These are phyloP conservation scores for Leccinum rimulosum DNA, from an alignment of 768 basidiomycete genomes.

Conservation along the genomic window DNA sequence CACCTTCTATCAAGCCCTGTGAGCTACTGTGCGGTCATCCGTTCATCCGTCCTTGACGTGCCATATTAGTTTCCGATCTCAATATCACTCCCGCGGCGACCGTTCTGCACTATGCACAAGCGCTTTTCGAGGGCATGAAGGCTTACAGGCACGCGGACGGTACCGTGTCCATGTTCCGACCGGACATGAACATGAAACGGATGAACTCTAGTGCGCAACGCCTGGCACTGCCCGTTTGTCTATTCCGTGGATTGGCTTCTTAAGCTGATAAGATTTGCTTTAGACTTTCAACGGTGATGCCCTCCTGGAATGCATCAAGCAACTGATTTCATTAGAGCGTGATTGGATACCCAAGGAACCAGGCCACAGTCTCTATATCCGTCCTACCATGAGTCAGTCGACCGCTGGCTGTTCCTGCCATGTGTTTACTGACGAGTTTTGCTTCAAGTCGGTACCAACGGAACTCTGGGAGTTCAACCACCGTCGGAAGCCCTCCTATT, in stretches of 20 bases:
- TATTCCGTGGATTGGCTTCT: neutral
- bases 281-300: conserved; percentile 78
- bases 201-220: conserved; percentile 86
- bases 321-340: conserved; percentile 78
- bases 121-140: conserved; percentile 92
- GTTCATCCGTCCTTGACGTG: conserved; percentile 5
- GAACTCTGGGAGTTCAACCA: conserved; percentile 48
- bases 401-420: neutral
- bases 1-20: conserved; percentile 84
- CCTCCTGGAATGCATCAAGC: conserved; percentile 77
- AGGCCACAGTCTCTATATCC: conserved; percentile 90
- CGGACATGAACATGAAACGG: conserved; percentile 96
- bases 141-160: conserved; percentile 78
- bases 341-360: conserved; percentile 89
- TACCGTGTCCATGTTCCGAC: conserved; percentile 81
- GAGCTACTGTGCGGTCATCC: conserved; percentile 30
- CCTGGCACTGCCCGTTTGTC: conserved; percentile 69
- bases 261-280: conserved; percentile 4
- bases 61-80: conserved; percentile 19
- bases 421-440: conserved; percentile 5
- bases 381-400: conserved; percentile 64
- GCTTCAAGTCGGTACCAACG: conserved; percentile 62
- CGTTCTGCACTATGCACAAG: conserved; percentile 92
- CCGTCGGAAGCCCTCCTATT: conserved; percentile 68
- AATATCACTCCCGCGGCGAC: conserved; percentile 41